These are phyloP conservation scores for Fraxinus paxiana DNA, from an alignment of 305 asterid genomes.

Conservation along the genomic window DNA sequence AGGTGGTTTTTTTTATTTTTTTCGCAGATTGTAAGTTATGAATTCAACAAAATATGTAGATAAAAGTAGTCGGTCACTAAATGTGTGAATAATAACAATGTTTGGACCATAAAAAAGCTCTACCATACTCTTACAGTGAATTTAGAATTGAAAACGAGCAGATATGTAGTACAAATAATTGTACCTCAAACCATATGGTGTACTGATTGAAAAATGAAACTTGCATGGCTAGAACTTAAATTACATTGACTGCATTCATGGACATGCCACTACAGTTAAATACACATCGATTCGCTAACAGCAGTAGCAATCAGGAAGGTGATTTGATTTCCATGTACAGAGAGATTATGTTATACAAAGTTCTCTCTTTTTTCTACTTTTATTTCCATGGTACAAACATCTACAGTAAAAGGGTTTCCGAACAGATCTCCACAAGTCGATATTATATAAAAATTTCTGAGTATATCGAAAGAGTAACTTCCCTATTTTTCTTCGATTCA, in stretches of 20 bases:
- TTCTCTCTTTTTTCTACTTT: slow-evolving; percentile 1
- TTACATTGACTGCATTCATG: background rate
- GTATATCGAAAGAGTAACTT: background rate
- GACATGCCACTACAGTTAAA: background rate
- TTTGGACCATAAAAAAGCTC: background rate
- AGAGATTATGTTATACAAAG: background rate
- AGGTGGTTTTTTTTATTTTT: background rate
- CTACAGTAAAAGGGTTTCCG: slow-evolving; percentile 2
- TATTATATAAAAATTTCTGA: background rate
- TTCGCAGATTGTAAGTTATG: background rate
- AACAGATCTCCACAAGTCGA: slow-evolving; percentile 1
- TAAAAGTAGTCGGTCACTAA: background rate
- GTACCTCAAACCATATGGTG: background rate
- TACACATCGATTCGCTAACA: background rate
- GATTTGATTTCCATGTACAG: background rate
- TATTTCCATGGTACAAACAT: background rate
- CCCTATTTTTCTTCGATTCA: background rate
- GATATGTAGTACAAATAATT: background rate
- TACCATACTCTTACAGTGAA: background rate
- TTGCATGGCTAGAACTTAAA: background rate
- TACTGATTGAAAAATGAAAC: background rate
- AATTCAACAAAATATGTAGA: background rate
- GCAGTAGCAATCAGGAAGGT: background rate
- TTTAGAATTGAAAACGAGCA: background rate
- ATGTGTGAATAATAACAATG: background rate